Conservation (phyloP, 306 rosid genomes). For the Psophocarpus tetragonolobus region DNA sequence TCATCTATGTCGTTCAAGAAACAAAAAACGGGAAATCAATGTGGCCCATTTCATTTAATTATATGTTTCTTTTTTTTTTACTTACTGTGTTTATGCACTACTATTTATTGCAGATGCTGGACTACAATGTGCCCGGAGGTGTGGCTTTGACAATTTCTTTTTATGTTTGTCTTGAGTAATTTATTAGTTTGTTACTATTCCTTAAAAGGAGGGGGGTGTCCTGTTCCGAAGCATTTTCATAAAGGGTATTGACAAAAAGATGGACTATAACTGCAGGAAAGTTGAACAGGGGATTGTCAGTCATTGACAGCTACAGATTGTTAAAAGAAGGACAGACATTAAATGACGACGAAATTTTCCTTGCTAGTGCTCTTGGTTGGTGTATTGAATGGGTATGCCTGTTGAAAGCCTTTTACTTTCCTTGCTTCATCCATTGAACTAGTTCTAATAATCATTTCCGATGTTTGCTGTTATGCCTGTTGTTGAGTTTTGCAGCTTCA, state of each 20-base stretch:
- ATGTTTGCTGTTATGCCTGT: conserved; percentile 13
- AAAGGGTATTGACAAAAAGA: conserved; percentile 20
- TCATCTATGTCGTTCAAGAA: too few species aligned
- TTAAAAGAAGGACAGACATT: conserved; percentile 52
- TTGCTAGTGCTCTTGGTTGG: conserved; percentile 65
- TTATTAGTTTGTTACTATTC: neutral
- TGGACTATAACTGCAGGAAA: conserved; percentile 48
- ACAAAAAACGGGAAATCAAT: too few species aligned
- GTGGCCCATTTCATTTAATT: neutral
- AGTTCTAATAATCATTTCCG: neutral
- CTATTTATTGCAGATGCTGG: conserved; percentile 61
- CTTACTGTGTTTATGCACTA: conserved; percentile 27
- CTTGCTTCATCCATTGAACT: neutral
- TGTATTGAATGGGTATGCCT: conserved; percentile 63
- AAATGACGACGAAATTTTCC: conserved; percentile 58
- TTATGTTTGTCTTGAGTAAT: conserved; percentile 20
- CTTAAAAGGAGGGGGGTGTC: neutral
- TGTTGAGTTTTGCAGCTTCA: conserved; percentile 56
- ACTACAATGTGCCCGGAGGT: conserved; percentile 97
- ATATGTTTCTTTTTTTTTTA: neutral
- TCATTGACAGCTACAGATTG: conserved; percentile 56
- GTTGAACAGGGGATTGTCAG: conserved; percentile 64
- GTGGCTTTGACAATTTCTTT: conserved; percentile 28
- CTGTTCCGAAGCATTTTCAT: neutral
- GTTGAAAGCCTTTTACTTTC: neutral